phyloP scores from a whole-genome alignment of 2,329 filamentous ascomycete species.

The Alternaria novae-zelandiae region DNA sequence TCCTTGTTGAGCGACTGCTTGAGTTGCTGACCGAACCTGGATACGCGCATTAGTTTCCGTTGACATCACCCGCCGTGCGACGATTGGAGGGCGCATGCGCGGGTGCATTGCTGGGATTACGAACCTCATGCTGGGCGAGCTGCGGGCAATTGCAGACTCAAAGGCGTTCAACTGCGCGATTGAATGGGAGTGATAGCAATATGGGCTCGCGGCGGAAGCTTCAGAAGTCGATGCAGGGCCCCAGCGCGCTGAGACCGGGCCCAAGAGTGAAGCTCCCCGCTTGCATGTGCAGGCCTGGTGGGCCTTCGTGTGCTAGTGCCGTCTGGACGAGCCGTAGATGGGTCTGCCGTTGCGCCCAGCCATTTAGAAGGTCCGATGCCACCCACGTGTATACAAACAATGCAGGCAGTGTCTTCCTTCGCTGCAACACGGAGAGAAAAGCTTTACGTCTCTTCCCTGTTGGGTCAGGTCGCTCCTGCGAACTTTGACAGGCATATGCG shows the following conservation, averaged over 20 bases:
- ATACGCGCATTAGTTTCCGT: conserved; percentile 33
- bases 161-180: not conserved
- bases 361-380: conserved; percentile 23
- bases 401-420: conserved; percentile 10
- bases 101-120: conserved; percentile 9
- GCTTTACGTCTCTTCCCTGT: conserved; percentile 5
- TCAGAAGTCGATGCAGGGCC: conserved; percentile 8
- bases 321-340: conserved; percentile 15
- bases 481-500: not conserved
- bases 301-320: conserved; percentile 14
- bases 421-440: conserved; percentile 9
- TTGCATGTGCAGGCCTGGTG: conserved; percentile 16
- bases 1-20: conserved; percentile 95
- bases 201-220: conserved; percentile 7
- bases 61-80: conserved; percentile 25
- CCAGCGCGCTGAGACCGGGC: conserved; percentile 3
- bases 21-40: conserved; percentile 92
- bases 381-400: conserved; percentile 23
- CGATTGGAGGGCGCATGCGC: conserved; percentile 18
- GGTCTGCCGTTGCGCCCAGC: conserved; percentile 16
- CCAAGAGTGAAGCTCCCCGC: conserved; percentile 16
- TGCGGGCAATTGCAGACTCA: conserved; percentile 12
- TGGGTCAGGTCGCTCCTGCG: not conserved
- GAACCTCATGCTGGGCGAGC: conserved; percentile 30
- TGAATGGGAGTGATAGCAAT: conserved; percentile 14